Base-by-base conservation (phyloP, 108 stramenopile species). In the Tribonema minus region DNA sequence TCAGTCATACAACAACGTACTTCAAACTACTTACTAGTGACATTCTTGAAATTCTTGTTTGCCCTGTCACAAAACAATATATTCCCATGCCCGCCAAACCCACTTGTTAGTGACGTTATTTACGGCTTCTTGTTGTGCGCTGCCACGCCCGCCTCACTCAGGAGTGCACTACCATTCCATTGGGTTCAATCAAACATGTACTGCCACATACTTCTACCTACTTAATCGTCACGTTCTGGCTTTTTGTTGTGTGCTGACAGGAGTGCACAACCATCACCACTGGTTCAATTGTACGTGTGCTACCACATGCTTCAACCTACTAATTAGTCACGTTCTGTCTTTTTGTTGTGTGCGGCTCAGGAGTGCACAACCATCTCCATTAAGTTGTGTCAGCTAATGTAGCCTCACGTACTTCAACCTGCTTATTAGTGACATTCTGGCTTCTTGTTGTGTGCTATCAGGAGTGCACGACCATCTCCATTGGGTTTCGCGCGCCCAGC, bases 121-220 rank as follows among this genome's bases (percentile, higher is more conserved):
- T n/a, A n/a, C n/a, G 6, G 3, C 61, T n/a, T 63, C 28, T n/a
- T 9, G 6, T 3, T 25, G 6, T 20, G 20, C 37, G 1, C 3
- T 3, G 2, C n/a, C n/a, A n/a, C n/a, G n/a, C n/a, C n/a, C n/a
- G n/a, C n/a, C n/a, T n/a, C n/a, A n/a, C n/a, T 2, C 58, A 82
- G 72, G 81, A 82, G 30, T 82, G 81, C 59, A 82, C 72, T 70
- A 82, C 81, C 3, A 72, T 72, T 82, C 81, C 6, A 54, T 82
- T 1, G 81, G 81, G 6, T 82, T n/a, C n/a, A n/a, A n/a, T 82
- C 31, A 61, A 70, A 3, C 70, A 2, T 70, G 70, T 2, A 74
- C 72, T 2, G 26, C 54, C 1, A 15, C 27, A 33, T 63, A 82
- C 31, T 46, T 82, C 1, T 41, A 72, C 12, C 4, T 41, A n/a